Evolutionary conservation across 352 stramenopile genomes (phyloP), one percentile per base, ranked within the genome.

Genomic region (Pythium aristosporum): DNA sequence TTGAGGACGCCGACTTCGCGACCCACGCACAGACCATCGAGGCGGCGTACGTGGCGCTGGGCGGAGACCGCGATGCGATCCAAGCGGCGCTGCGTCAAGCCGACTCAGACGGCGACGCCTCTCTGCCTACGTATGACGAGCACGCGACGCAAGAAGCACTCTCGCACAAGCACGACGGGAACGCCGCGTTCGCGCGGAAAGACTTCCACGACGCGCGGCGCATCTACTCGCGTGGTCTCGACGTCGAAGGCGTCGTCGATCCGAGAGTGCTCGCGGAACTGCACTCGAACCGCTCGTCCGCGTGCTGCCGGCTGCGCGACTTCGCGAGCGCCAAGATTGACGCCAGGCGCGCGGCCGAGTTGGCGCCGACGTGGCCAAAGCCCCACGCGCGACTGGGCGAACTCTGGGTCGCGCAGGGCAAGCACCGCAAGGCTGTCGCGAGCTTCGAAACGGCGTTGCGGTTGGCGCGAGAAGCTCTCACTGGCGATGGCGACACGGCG

Each of bases 341-440:
- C 54, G 54, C 41, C 42, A 61, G 52, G 54, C 54, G 42, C 30
- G 54, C 54, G 11, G 54, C 54, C 6, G 42, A 51, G n/a, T 32
- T 61, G 41, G 54, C 41, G 13, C 54, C 54, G 2, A 41, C 30
- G 6, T 53, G 54, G 54, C 41, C 54, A 21, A 61, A 61, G 42
- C 54, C 54, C 10, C 54, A 61, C 20, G 21, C 53, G 54, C 39
- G 42, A 1, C 54, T 61, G 15, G 54, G 41, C 4, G 41, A 61
- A 25, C 42, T 61, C 13, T 61, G 52, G 25, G n/a, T 53, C 25
- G 25, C 49, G 25, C 39, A 15, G 42, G 51, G 41, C 54, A 61
- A 61, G 25, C 41, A 10, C 5, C 13, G 52, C 10, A 61, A 61
- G 42, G 54, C 54, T 16, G 54, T 61, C 23, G 42, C 41, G 18